Evolutionary conservation across 768 basidiomycete genomes (phyloP), one percentile per base, ranked within the genome.

Genomic region (Suillus bovinus): DNA sequence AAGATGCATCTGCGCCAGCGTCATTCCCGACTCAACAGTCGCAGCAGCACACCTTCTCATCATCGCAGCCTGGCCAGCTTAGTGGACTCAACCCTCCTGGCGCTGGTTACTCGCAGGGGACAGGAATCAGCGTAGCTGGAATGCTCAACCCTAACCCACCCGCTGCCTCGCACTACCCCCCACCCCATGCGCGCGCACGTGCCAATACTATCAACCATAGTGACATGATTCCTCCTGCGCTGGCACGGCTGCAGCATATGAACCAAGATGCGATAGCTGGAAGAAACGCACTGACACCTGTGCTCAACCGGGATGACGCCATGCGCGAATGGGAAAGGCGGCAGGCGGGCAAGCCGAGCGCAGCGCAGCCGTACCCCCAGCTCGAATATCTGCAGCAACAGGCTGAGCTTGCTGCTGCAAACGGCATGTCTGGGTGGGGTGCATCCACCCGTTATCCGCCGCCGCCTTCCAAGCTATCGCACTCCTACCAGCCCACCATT

Each of bases 281-380:
- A 44, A 82, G 93, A 59, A 93, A 93, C 68, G 90, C 93, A 24
- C 74, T 97, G 74, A 97, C 94, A 16, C 96, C 96, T 3, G 95
- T 97, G 34, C 77, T 99, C 66, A 96, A 96, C 68, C 84, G 96
- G 58, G 96, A 99, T 67, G 96, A 99, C 65, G 90, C 93, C 49
- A 90, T 94, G 81, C 86, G 90, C 47, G 96, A 98, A 77, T 99
- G 96, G 96, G 97, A 99, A 76, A 78, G 94, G 66, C 80, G 95
- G 64, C 91, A 94, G 71, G 78, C 87, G 13, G 92, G 89, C 20
- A 90, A 89, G 68, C 81, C 85, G 1, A 76, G 80, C 14, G 85
- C 86, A n/a, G 84, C 86, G 17, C 86, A 89, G 70, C 88, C 89
- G 29, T 94, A 96, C 69, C 94, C 91, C 7, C 94, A 95, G 70